Evolutionary conservation across 257 asterid genomes (phyloP).

Genomic region (Scutellaria baicalensis): DNA sequence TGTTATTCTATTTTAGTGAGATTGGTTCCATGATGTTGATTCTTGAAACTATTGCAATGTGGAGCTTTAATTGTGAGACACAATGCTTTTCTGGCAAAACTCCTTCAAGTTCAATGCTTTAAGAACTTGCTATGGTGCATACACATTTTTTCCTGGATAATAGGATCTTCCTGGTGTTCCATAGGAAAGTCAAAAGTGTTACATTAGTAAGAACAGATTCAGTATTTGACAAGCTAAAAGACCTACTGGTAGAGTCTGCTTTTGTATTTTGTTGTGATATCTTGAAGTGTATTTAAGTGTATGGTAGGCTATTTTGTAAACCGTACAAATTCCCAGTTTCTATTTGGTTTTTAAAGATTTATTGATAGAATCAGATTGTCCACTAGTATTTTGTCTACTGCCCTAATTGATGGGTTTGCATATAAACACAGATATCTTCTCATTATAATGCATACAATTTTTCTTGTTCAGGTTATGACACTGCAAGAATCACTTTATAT

Average conservation of each 20-base stretch:
- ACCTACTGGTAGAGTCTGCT: neutral
- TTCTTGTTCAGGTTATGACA: neutral
- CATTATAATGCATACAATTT: neutral
- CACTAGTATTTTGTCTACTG: neutral
- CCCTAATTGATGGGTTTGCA: neutral
- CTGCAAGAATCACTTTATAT: conserved; percentile 9
- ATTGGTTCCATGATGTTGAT: neutral
- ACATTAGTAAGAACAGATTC: neutral
- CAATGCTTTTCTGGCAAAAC: neutral
- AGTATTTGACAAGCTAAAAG: neutral
- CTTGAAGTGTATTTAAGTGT: neutral
- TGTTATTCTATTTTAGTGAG: neutral
- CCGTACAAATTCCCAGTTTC: neutral
- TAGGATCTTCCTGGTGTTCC: neutral
- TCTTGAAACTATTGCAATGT: neutral
- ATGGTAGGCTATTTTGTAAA: neutral
- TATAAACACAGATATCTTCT: neutral
- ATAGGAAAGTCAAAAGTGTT: neutral
- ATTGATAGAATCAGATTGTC: neutral
- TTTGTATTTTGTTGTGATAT: neutral
- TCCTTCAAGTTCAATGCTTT: neutral
- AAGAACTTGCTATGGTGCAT: neutral
- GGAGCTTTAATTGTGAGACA: neutral
- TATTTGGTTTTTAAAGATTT: neutral
- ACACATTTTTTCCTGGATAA: neutral